phyloP scores from a whole-genome alignment of 306 rosid genomes.

The Casuarina cunninghamiana region DNA sequence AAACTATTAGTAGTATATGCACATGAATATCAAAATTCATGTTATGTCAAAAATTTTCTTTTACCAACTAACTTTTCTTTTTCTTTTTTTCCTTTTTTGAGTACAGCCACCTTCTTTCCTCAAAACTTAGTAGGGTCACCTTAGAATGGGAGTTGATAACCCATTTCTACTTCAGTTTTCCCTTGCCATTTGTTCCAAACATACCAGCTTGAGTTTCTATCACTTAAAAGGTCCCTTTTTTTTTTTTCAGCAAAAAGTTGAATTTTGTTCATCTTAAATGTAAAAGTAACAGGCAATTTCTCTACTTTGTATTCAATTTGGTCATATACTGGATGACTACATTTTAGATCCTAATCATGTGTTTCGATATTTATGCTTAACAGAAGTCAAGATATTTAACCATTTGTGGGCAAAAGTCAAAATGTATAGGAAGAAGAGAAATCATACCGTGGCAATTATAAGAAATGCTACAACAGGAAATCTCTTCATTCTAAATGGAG shows the following conservation, averaged over 20 bases:
- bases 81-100: neutral
- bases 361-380: neutral
- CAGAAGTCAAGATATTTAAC: slow-evolving; percentile 1
- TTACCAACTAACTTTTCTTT: neutral
- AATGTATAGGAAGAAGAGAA: slow-evolving; percentile 18
- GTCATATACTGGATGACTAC: neutral
- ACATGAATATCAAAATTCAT: no score
- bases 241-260: neutral
- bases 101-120: neutral
- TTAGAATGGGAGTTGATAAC: slow-evolving; percentile 5
- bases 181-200: neutral
- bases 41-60: neutral
- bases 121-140: neutral
- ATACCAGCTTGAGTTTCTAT: neutral
- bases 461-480: slow-evolving; percentile 96
- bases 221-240: neutral
- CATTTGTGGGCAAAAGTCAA: neutral
- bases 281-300: neutral
- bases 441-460: slow-evolving; percentile 84
- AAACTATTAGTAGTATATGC: neutral
- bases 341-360: neutral
- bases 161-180: neutral
- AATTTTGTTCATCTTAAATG: neutral
- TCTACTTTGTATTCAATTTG: neutral
- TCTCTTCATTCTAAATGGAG: slow-evolving; percentile 92